These are phyloP conservation scores for Hanseniaspora gamundiae DNA, from an alignment of 1,139 yeast genomes.

Conservation along the genomic window DNA sequence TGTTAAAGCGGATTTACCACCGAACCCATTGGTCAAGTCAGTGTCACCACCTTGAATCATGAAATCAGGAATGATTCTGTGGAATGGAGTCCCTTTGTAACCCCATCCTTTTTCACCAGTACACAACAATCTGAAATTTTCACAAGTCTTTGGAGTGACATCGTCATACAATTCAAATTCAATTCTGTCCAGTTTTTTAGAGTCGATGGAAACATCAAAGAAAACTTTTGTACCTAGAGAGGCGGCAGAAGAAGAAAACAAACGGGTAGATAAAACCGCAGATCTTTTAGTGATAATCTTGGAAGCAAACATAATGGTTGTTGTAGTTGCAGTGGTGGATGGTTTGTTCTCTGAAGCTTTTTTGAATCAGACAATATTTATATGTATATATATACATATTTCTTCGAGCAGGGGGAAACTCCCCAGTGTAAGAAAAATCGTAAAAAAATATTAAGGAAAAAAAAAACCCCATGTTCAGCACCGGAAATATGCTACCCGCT, in stretches of 20 bases:
- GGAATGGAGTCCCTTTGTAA: slow-evolving; percentile 77
- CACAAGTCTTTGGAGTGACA: slow-evolving; percentile 86
- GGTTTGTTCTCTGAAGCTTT: background rate
- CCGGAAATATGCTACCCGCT: no score
- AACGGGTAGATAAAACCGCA: slow-evolving; percentile 9
- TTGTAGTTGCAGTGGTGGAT: background rate
- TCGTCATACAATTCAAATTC: slow-evolving; percentile 75
- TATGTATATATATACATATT: background rate
- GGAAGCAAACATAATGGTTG: background rate
- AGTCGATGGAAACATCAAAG: slow-evolving; percentile 80
- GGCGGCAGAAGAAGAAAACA: slow-evolving; percentile 29
- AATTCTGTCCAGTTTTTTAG: slow-evolving; percentile 56
- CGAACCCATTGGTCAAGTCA: slow-evolving; percentile 85
- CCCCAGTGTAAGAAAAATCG: no score
- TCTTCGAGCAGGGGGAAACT: background rate
- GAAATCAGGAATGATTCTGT: slow-evolving; percentile 86
- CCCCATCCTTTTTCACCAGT: slow-evolving; percentile 54
- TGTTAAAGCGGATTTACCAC: slow-evolving; percentile 82
- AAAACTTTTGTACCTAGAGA: slow-evolving; percentile 45
- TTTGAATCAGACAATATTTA: background rate
- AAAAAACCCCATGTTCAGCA: no score
- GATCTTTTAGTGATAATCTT: slow-evolving; percentile 6
- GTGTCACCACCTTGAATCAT: slow-evolving; percentile 98
- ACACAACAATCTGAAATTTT: slow-evolving; percentile 57
- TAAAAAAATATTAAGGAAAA: no score